Percentiles rank a stretch among this genome's conserved stretches.
Evolutionary conservation across 306 rosid species (phyloP).

Genomic region (Fragaria ananassa): DNA sequence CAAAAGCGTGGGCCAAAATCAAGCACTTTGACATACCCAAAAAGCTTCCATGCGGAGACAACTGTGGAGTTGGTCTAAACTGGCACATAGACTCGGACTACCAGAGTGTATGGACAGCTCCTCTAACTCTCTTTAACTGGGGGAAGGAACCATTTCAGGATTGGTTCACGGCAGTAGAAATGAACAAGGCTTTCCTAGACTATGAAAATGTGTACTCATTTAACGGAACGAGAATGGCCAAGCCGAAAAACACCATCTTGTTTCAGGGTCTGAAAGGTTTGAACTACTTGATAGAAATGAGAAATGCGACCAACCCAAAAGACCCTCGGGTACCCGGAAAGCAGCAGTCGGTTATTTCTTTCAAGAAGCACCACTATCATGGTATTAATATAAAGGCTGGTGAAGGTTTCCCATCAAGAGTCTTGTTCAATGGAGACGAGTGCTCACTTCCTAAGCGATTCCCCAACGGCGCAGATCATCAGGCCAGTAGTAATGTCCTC

Average conservation of each 20-base stretch:
- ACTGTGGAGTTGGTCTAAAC: conserved; percentile 75
- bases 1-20: conserved; percentile 68
- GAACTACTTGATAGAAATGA: conserved; percentile 56
- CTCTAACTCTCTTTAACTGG: conserved; percentile 87
- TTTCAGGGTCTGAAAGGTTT: conserved; percentile 58
- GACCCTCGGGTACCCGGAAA: conserved; percentile 78
- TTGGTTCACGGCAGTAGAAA: conserved; percentile 64
- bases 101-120: conserved; percentile 71
- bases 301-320: conserved; percentile 32
- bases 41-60: conserved; percentile 63
- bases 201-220: conserved; percentile 65
- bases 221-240: conserved; percentile 60
- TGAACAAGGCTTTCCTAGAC: conserved; percentile 41
- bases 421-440: conserved; percentile 78
- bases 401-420: conserved; percentile 71
- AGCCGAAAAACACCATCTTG: conserved; percentile 43
- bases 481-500: conserved; percentile 18
- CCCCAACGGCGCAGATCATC: conserved; percentile 38
- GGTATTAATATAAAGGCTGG: conserved; percentile 35
- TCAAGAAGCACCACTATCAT: conserved; percentile 43
- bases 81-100: conserved; percentile 76
- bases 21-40: conserved; percentile 40
- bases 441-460: conserved; percentile 56
- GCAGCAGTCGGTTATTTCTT: conserved; percentile 73
- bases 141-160: conserved; percentile 39